Conservation (phyloP, 495 filamentous ascomycete species). For the Aspergillus wentii region DNA sequence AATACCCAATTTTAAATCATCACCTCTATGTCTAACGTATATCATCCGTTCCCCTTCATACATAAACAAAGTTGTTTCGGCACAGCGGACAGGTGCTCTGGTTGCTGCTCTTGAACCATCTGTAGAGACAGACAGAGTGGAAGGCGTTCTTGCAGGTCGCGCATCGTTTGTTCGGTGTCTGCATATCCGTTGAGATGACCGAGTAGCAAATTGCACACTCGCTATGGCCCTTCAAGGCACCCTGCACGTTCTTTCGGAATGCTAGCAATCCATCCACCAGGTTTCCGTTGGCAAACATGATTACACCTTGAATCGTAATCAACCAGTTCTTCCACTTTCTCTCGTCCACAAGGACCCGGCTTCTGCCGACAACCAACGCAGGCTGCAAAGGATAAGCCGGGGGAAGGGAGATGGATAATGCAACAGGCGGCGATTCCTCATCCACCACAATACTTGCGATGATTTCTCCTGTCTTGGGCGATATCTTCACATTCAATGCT, state of each 20-base stretch:
- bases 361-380: conserved; percentile 70
- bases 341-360: conserved; percentile 80
- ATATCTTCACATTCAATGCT: conserved; percentile 67
- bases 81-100: conserved; percentile 87
- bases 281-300: conserved; percentile 81
- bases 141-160: conserved; percentile 92
- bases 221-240: conserved; percentile 84
- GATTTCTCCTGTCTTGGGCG: conserved; percentile 63
- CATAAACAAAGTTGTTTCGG: conserved; percentile 75
- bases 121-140: conserved; percentile 82
- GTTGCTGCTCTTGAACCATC: conserved; percentile 94
- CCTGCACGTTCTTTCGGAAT: conserved; percentile 78
- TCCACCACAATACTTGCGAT: conserved; percentile 81
- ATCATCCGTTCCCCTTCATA: conserved; percentile 15
- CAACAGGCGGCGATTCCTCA: conserved; percentile 73
- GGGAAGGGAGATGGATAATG: conserved; percentile 74
- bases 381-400: conserved; percentile 72
- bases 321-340: conserved; percentile 87
- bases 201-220: conserved; percentile 98
- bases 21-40: conserved; percentile 17
- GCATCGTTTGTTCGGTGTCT: conserved; percentile 86
- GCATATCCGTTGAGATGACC: conserved; percentile 80
- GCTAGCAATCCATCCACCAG: conserved; percentile 79
- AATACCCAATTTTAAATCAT: no score
- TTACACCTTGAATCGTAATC: conserved; percentile 80